These are phyloP conservation scores for Scheffersomyces stipitis DNA, from an alignment of 805 yeast genomes.

Conservation along the genomic window DNA sequence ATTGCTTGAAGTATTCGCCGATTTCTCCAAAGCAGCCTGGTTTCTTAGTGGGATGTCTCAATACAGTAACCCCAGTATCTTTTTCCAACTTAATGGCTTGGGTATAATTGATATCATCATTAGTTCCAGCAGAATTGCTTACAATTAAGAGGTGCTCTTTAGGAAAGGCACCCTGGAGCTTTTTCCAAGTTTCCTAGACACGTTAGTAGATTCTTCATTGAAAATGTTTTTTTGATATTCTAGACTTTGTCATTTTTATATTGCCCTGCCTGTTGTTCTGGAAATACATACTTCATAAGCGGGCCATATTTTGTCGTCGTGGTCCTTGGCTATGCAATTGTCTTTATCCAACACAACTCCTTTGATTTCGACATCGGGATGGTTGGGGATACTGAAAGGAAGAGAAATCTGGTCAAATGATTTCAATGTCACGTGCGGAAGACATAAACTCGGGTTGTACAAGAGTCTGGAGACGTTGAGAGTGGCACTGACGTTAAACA, in stretches of 20 bases:
- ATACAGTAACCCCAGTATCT: constrained; percentile 65
- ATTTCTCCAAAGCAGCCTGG: constrained; percentile 81
- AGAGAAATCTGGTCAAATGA: constrained; percentile 62
- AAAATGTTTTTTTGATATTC: background rate
- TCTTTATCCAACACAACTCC: constrained; percentile 92
- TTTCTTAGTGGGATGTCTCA: constrained; percentile 72
- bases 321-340: constrained; percentile 88
- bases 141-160: constrained; percentile 69
- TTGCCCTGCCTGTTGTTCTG: background rate
- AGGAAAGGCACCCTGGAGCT: constrained; percentile 57
- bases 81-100: constrained; percentile 66
- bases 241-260: too few relatives aligned
- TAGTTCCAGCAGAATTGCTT: constrained; percentile 90
- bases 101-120: constrained; percentile 58
- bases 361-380: constrained; percentile 42
- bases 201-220: constrained; percentile 18
- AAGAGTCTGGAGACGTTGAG: constrained; percentile 61
- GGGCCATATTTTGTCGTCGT: constrained; percentile 78
- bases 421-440: constrained; percentile 59
- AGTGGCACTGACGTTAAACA: constrained; percentile 76
- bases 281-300: constrained; percentile 53
- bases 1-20: constrained; percentile 51
- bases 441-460: constrained; percentile 62
- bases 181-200: constrained; percentile 46
- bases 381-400: constrained; percentile 44